Evolutionary conservation across 345 rosid genomes (phyloP), one percentile per base, ranked within the genome.

Genomic region (Capsella bursapastoris): DNA sequence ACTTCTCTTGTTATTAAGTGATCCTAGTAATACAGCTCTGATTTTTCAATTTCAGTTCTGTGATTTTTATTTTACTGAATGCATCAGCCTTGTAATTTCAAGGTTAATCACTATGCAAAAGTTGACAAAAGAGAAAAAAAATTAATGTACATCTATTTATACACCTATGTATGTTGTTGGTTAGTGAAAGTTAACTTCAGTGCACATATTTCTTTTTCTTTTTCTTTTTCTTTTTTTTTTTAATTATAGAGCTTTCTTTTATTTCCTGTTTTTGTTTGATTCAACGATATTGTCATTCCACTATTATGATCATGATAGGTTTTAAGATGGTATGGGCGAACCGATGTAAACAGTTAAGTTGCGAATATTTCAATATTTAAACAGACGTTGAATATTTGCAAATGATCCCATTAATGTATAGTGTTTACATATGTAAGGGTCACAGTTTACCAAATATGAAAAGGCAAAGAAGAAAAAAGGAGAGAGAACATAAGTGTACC

Each of bases 401-500:
- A 14, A 50, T 51, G 52, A 31, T 41, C 8, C 18, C 22, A 34
- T 27, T 47, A 4, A 22, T 32, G 53, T 38, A 52, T 5, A 49
- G 22, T 43, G 44, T 49, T 22, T 41, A 60, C 49, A 41, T 27
- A 62, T 72, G 10, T 7, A 12, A 43, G n/a, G 35, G 37, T 49
- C 31, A 66, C 35, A 48, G 45, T 43, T 37, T 45, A 55, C 41
- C 51, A 53, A 15, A 68, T 27, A 44, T 35, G 74, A 75, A 75
- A 75, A 61, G 50, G 70, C 70, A 44, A 27, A 68, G 9, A 68
- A 52, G 22, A 31, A 60, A 70, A 67, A 59, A 38, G 55, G 37
- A 31, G 70, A 68, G 57, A 53, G 57, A 68, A 60, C 64, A 68
- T 34, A 53, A 56, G 41, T 43, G 79, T 60, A 61, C 70, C 58